phyloP scores from a whole-genome alignment of 805 yeast genomes.

The Yueomyces sp. region DNA sequence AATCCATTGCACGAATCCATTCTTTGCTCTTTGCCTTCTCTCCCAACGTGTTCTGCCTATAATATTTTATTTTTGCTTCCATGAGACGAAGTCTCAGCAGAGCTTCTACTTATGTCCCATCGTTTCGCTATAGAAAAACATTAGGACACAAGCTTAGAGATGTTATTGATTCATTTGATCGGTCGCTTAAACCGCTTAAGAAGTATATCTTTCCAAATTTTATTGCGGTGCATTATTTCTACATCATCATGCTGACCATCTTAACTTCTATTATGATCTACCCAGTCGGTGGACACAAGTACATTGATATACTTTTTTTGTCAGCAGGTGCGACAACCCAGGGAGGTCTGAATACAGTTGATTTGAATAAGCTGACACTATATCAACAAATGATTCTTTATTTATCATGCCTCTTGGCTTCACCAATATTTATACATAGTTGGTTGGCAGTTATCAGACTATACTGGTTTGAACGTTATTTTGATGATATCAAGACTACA shows the following conservation, averaged over 20 bases:
- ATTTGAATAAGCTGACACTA: conserved; percentile 45
- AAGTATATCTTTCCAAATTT: conserved; percentile 31
- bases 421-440: conserved; percentile 84
- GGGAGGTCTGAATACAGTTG: conserved; percentile 79
- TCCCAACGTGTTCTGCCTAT: too few species aligned
- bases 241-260: conserved; percentile 46
- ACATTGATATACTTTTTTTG: conserved; percentile 71
- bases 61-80: not conserved
- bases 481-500: conserved; percentile 64
- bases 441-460: conserved; percentile 62
- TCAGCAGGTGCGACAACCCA: conserved; percentile 74
- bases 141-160: conserved; percentile 29
- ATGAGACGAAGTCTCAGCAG: conserved; percentile 12
- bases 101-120: conserved; percentile 13
- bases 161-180: conserved; percentile 21
- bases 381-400: conserved; percentile 76
- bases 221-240: conserved; percentile 57
- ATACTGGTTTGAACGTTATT: conserved; percentile 79
- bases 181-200: conserved; percentile 23
- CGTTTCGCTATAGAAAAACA: conserved; percentile 21
- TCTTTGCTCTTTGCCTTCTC: too few species aligned
- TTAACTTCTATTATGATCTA: conserved; percentile 64
- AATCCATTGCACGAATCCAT: too few species aligned
- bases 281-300: conserved; percentile 51
- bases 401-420: conserved; percentile 48